These are phyloP conservation scores for Onygenales sp. DNA, from an alignment of 2,329 filamentous ascomycete species.

Conservation along the genomic window DNA sequence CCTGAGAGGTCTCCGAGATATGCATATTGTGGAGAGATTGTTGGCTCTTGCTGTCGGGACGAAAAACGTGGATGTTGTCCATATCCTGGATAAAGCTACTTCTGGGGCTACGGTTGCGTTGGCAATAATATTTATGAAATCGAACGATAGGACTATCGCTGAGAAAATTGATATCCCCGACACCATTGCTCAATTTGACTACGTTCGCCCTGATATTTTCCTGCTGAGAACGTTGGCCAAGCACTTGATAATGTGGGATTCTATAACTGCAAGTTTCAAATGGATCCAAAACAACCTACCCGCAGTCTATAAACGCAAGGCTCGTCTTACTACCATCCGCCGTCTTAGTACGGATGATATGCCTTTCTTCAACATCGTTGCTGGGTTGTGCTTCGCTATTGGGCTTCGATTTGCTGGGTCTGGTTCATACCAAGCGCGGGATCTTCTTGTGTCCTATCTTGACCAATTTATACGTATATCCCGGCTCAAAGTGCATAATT, in stretches of 20 bases:
- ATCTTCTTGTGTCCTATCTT: slow-evolving; percentile 73
- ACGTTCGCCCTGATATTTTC: slow-evolving; percentile 86
- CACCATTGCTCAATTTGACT: slow-evolving; percentile 84
- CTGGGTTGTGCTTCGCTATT: slow-evolving; percentile 71
- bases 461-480: slow-evolving; percentile 78
- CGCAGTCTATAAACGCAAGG: slow-evolving; percentile 52
- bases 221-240: slow-evolving; percentile 80
- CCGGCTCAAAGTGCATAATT: slow-evolving; percentile 52
- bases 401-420: slow-evolving; percentile 67
- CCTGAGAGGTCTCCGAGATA: slow-evolving; percentile 80
- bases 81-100: slow-evolving; percentile 85
- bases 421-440: slow-evolving; percentile 59
- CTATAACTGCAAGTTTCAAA: slow-evolving; percentile 59
- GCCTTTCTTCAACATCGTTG: slow-evolving; percentile 84
- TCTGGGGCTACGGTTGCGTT: slow-evolving; percentile 88
- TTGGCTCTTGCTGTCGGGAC: slow-evolving; percentile 76
- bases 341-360: slow-evolving; percentile 71
- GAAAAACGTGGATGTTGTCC: slow-evolving; percentile 84
- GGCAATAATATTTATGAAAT: slow-evolving; percentile 93
- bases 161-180: slow-evolving; percentile 89
- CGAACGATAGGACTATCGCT: slow-evolving; percentile 75
- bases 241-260: slow-evolving; percentile 87
- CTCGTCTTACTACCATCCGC: slow-evolving; percentile 50
- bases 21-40: slow-evolving; percentile 83
- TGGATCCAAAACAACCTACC: slow-evolving; percentile 76